A percentile compares a stretch with the other conserved stretches of the same genome.
phyloP scores from a whole-genome alignment of 441 rosid genomes.

The Euphorbia celastroides region DNA sequence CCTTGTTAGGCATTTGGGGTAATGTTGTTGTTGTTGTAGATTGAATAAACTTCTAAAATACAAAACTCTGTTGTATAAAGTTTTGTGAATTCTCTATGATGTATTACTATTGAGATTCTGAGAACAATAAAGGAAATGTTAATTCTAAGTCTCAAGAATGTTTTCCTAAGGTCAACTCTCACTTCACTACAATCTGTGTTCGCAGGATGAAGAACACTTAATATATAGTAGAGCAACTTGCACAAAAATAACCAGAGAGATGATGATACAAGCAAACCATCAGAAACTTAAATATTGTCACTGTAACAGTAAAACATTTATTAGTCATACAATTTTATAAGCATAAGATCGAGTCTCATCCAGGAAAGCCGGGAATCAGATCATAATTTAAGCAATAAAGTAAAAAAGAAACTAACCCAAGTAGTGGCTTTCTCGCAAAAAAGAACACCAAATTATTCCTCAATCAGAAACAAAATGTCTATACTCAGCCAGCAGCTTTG shows the following conservation, averaged over 20 bases:
- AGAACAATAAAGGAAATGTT: neutral
- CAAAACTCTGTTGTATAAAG: neutral
- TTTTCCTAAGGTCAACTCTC: neutral
- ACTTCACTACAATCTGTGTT: neutral
- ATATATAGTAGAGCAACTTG: neutral
- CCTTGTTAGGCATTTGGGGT: too few species aligned
- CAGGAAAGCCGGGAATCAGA: neutral
- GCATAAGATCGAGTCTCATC: neutral
- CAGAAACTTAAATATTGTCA: neutral
- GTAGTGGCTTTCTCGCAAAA: neutral
- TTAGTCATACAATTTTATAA: neutral
- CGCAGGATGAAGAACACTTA: neutral
- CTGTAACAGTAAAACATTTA: neutral
- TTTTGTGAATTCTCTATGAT: neutral
- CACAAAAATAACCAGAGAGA: neutral
- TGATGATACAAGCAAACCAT: neutral
- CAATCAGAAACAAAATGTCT: slow-evolving; percentile 40
- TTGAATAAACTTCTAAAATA: neutral
- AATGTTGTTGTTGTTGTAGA: too few species aligned
- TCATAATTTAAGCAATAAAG: neutral
- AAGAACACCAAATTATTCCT: slow-evolving; percentile 14
- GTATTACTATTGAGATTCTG: neutral
- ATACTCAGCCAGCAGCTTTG: slow-evolving; percentile 77
- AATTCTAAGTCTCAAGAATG: neutral
- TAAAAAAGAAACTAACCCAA: neutral